Percentiles rank a stretch among this genome's conserved stretches.
Conservation (phyloP, 140 eudicot species). For the Flaveria floridana region DNA sequence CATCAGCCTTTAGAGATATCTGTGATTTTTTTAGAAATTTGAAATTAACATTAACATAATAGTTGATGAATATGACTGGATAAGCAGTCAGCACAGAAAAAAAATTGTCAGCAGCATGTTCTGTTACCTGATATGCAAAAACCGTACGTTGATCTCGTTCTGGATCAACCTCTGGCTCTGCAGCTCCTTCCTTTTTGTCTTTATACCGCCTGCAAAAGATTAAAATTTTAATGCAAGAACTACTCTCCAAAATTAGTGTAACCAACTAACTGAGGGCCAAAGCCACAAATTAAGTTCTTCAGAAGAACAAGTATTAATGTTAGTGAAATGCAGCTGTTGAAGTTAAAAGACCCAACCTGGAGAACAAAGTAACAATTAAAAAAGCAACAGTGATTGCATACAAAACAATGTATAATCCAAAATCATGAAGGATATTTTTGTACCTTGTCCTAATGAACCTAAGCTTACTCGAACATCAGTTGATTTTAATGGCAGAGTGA, state of each 20-base stretch:
- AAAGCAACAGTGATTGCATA: conserved; percentile 27
- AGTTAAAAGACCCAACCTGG: conserved; percentile 54
- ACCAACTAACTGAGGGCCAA: conserved; percentile 39
- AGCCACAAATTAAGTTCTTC: conserved; percentile 42
- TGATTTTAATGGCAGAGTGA: conserved; percentile 33
- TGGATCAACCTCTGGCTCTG: conserved; percentile 83
- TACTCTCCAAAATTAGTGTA: conserved; percentile 42
- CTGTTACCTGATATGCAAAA: conserved; percentile 85
- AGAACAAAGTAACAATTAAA: conserved; percentile 44
- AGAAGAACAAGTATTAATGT: conserved; percentile 37
- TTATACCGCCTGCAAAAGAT: conserved; percentile 60
- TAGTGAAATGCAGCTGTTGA: conserved; percentile 34
- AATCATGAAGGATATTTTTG: conserved; percentile 41
- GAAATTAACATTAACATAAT: neutral
- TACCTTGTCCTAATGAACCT: conserved; percentile 61
- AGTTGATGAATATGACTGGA: conserved; percentile 12
- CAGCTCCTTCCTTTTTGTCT: conserved; percentile 72
- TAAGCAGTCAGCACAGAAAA: neutral
- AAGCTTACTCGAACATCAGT: conserved; percentile 44
- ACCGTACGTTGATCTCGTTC: conserved; percentile 95
- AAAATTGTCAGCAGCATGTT: conserved; percentile 2
- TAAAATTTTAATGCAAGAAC: conserved; percentile 32
- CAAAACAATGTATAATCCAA: conserved; percentile 31
- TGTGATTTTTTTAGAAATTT: conserved; percentile 24
- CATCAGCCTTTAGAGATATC: conserved; percentile 83